phyloP scores from a whole-genome alignment of 805 yeast genomes.

The Starmerella riodocensis region DNA sequence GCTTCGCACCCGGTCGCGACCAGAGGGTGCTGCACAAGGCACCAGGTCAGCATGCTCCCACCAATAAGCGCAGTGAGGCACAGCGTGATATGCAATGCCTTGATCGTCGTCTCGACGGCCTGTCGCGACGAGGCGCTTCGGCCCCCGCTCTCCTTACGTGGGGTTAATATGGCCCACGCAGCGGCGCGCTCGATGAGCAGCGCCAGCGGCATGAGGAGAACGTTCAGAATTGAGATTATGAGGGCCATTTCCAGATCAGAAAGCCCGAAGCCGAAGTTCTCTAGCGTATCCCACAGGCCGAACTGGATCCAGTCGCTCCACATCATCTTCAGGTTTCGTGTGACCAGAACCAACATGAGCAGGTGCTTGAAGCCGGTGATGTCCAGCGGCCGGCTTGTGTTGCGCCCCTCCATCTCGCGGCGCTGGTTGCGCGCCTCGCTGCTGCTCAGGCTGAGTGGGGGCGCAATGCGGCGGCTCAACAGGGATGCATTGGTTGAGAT shows the following conservation, averaged over 20 bases:
- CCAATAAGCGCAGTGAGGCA: conserved; percentile 14
- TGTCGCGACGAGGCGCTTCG: background rate
- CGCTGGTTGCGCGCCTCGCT: conserved; percentile 12
- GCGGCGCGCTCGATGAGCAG: conserved; percentile 28
- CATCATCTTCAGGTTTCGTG: conserved; percentile 31
- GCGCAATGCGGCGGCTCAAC: conserved; percentile 15
- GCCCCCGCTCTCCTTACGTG: no score
- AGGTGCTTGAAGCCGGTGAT: conserved; percentile 31
- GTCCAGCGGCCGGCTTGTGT: conserved; percentile 13
- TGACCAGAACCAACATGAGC: conserved; percentile 29
- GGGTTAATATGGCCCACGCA: conserved; percentile 12
- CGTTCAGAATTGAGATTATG: conserved; percentile 24
- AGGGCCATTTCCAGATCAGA: conserved; percentile 25
- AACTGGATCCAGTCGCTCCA: conserved; percentile 29
- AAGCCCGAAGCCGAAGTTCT: conserved; percentile 24
- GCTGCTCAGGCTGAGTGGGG: conserved; percentile 7
- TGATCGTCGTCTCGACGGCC: background rate
- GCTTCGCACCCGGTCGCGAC: conserved; percentile 34
- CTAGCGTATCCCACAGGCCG: conserved; percentile 28
- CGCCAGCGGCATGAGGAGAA: conserved; percentile 30
- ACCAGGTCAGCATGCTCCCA: conserved; percentile 21
- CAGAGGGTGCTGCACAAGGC: conserved; percentile 30
- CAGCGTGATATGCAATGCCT: conserved; percentile 26
- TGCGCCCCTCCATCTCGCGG: conserved; percentile 13
- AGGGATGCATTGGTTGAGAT: conserved; percentile 16